These are phyloP conservation scores for Penicillium robsamsonii DNA, from an alignment of 495 filamentous ascomycete genomes.

Conservation along the genomic window DNA sequence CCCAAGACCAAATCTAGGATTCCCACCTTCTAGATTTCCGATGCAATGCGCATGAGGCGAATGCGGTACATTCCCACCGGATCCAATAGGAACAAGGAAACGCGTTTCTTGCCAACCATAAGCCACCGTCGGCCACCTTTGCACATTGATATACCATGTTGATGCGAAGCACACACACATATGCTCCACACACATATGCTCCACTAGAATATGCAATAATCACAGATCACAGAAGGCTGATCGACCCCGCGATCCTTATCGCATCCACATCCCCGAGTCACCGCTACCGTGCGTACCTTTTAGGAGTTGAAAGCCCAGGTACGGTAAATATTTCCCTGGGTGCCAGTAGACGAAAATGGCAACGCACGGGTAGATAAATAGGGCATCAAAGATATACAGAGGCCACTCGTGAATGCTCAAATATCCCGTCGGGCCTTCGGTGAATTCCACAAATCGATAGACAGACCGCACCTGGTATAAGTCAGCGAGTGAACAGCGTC, in stretches of 20 bases:
- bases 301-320: slow-evolving; percentile 33
- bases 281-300: slow-evolving; percentile 6
- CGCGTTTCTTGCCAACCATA: too few species aligned
- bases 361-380: slow-evolving; percentile 51
- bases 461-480: slow-evolving; percentile 51
- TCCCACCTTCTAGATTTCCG: too few species aligned
- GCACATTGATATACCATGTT: not conserved
- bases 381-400: slow-evolving; percentile 61
- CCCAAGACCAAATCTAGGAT: too few species aligned
- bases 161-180: not conserved
- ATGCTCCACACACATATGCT: not conserved
- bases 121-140: not conserved
- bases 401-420: slow-evolving; percentile 55
- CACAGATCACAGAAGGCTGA: not conserved
- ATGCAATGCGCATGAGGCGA: too few species aligned
- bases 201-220: not conserved
- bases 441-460: slow-evolving; percentile 63
- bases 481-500: not conserved
- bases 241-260: not conserved
- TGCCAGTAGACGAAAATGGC: slow-evolving; percentile 53
- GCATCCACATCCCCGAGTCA: not conserved
- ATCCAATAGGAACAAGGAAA: too few species aligned
- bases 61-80: too few species aligned
- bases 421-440: slow-evolving; percentile 51
- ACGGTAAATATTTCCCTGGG: slow-evolving; percentile 45